phyloP scores from a whole-genome alignment of 225 moss, liverwort and hornwort species.

The Straminergon stramineum region DNA sequence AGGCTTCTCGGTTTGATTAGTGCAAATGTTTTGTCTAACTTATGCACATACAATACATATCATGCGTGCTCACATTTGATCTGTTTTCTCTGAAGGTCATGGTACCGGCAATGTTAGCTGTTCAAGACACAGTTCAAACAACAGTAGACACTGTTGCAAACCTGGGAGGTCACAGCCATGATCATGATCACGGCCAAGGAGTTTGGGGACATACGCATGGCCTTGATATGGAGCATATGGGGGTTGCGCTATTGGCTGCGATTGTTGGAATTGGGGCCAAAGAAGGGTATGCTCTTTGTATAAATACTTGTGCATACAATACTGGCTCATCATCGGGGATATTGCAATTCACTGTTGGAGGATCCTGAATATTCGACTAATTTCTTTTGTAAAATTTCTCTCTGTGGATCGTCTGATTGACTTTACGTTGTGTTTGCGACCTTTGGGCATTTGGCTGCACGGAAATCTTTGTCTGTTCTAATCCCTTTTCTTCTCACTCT shows the following conservation, averaged over 20 bases:
- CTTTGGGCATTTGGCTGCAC: not conserved
- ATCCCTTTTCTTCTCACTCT: not conserved
- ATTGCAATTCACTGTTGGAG: not conserved
- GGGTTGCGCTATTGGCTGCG: slow-evolving; percentile 84
- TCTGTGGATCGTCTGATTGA: not conserved
- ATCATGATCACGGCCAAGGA: slow-evolving; percentile 37
- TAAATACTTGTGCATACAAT: not conserved
- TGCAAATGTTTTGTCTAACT: not conserved
- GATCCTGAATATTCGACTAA: not conserved
- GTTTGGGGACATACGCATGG: slow-evolving; percentile 52
- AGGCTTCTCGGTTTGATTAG: not conserved
- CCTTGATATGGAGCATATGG: slow-evolving; percentile 92
- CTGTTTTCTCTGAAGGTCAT: slow-evolving; percentile 18
- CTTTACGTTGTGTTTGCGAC: not conserved
- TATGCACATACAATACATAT: not conserved
- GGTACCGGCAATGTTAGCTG: slow-evolving; percentile 30
- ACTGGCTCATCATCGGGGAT: not conserved
- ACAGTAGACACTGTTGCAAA: slow-evolving; percentile 22
- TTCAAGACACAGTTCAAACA: slow-evolving; percentile 59
- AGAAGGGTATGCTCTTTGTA: slow-evolving; percentile 58
- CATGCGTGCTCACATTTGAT: not conserved
- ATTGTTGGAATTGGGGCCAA: slow-evolving; percentile 81
- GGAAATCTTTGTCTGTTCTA: not conserved
- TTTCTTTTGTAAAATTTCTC: not conserved
- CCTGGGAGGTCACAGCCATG: slow-evolving; percentile 23